Evolutionary conservation across 2,329 filamentous ascomycete genomes (phyloP).

Genomic region (Fusarium falciforme): DNA sequence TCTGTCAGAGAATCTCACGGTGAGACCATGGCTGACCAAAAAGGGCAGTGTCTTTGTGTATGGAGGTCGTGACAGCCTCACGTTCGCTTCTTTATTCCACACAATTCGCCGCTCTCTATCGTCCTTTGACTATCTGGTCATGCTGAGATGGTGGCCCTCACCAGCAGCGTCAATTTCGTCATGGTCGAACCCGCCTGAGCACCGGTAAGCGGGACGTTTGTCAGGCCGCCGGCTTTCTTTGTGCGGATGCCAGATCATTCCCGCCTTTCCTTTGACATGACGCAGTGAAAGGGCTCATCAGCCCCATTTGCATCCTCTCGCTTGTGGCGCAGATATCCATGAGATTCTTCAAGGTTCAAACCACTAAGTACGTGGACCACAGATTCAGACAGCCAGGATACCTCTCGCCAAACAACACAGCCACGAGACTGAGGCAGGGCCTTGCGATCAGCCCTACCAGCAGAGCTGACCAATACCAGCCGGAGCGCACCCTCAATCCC

Average conservation of each 20-base stretch:
- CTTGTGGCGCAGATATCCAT: constrained; percentile 17
- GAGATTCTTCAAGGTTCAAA: constrained; percentile 6
- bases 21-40: constrained; percentile 25
- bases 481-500: background rate
- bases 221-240: background rate
- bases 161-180: constrained; percentile 30
- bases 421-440: constrained; percentile 18
- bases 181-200: constrained; percentile 34
- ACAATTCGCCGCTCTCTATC: constrained; percentile 11
- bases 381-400: constrained; percentile 15
- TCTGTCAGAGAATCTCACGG: constrained; percentile 16
- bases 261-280: constrained; percentile 23
- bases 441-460: constrained; percentile 34
- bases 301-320: background rate
- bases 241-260: constrained; percentile 2
- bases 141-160: constrained; percentile 16
- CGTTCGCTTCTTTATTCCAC: constrained; percentile 22
- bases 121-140: constrained; percentile 21
- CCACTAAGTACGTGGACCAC: background rate
- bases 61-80: constrained; percentile 36
- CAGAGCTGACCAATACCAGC: constrained; percentile 1
- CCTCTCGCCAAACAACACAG: constrained; percentile 19
- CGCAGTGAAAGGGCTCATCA: constrained; percentile 20
- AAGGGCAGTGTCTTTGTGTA: constrained; percentile 22
- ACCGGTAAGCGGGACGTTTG: constrained; percentile 3